A percentile compares a stretch with the other conserved stretches of the same genome.
Conservation (phyloP, 768 basidiomycete genomes). For the Xerocomellus intermedius region DNA sequence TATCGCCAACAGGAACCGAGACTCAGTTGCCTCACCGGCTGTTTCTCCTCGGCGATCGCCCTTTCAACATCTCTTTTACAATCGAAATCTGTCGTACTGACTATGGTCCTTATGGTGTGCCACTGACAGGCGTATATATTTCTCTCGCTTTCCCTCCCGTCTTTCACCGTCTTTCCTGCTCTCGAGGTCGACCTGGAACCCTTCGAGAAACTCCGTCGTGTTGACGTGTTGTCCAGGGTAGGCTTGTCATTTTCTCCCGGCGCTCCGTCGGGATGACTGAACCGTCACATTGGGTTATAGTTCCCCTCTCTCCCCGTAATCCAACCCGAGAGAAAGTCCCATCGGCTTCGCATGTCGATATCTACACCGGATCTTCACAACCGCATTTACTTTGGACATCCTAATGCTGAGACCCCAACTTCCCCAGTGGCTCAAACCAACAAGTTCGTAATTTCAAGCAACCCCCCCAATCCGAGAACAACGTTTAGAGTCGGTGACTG, state of each 20-base stretch:
- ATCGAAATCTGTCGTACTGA: constrained; percentile 21
- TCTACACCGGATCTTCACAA: constrained; percentile 34
- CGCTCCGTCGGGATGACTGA: not conserved
- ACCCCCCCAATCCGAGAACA: constrained; percentile 68
- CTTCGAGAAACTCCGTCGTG: constrained; percentile 51
- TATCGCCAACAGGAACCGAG: constrained; percentile 5
- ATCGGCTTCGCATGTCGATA: constrained; percentile 35
- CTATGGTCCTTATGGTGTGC: not conserved
- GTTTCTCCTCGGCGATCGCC: constrained; percentile 21
- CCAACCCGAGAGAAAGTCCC: constrained; percentile 15
- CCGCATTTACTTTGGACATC: constrained; percentile 11
- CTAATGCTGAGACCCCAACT: not conserved
- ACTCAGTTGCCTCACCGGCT: not conserved
- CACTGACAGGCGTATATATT: constrained; percentile 51
- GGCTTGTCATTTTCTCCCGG: not conserved
- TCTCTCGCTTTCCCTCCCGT: constrained; percentile 48
- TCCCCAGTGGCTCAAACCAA: constrained; percentile 13
- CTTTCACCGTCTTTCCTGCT: constrained; percentile 51
- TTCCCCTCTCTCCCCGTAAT: constrained; percentile 24
- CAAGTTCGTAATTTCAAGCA: constrained; percentile 61
- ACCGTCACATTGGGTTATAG: not conserved
- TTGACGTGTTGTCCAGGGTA: constrained; percentile 36
- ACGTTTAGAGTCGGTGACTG: constrained; percentile 71
- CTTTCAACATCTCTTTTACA: not conserved
- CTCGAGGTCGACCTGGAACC: constrained; percentile 65